A percentile compares a stretch with the other conserved stretches of the same genome.
These are phyloP conservation scores for Raffaelea albimanens DNA, from an alignment of 2,329 filamentous ascomycete species.

Conservation along the genomic window DNA sequence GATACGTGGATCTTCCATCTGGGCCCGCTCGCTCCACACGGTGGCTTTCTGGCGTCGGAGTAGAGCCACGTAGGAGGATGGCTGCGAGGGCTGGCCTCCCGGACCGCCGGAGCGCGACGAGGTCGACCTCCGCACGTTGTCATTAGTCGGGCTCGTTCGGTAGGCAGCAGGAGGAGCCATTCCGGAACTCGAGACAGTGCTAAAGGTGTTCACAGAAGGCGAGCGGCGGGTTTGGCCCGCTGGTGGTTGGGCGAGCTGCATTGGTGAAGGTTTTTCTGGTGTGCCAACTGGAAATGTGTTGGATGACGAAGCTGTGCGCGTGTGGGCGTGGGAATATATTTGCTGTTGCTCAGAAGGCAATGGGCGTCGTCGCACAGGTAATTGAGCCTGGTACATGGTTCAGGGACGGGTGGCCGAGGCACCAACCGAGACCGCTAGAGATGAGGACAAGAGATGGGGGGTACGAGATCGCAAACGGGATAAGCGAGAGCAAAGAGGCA, in stretches of 20 bases:
- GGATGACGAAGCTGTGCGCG: constrained; percentile 48
- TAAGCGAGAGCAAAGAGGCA: too few relatives aligned
- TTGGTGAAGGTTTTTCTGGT: constrained; percentile 15
- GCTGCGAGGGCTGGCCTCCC: constrained; percentile 26
- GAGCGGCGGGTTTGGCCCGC: constrained; percentile 41
- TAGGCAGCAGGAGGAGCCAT: constrained; percentile 44
- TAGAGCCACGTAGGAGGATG: constrained; percentile 85
- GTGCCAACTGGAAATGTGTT: constrained; percentile 30
- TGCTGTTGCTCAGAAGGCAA: constrained; percentile 29
- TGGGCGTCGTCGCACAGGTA: constrained; percentile 19
- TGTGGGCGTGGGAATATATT: constrained; percentile 44
- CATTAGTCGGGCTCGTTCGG: constrained; percentile 43
- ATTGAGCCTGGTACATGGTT: constrained; percentile 22
- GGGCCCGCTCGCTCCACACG: constrained; percentile 93
- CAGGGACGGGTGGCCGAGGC: background rate
- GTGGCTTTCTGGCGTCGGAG: constrained; percentile 95
- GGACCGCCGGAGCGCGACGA: constrained; percentile 62
- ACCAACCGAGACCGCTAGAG: background rate
- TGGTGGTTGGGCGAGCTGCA: constrained; percentile 23
- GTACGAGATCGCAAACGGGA: too few relatives aligned
- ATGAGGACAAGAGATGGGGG: background rate
- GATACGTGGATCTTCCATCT: constrained; percentile 81
- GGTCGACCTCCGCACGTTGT: constrained; percentile 61
- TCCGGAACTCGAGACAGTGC: constrained; percentile 51
- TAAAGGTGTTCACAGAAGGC: constrained; percentile 59